phyloP scores from a whole-genome alignment of 1,139 yeast species.

The Meyerozyma sp. region DNA sequence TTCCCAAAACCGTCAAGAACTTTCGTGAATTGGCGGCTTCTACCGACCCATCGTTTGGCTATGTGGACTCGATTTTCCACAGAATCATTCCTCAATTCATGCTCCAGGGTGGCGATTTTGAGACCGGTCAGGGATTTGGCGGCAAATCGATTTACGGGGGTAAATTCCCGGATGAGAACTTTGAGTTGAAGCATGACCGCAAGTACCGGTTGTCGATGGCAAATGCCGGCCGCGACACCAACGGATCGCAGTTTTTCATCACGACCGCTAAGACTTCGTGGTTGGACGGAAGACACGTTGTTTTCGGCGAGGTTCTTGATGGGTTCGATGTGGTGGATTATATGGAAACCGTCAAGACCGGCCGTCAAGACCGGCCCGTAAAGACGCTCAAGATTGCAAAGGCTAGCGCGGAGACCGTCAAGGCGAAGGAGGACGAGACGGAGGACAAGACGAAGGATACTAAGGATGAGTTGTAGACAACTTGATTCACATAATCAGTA shows the following conservation, averaged over 20 bases:
- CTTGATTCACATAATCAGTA: too few species aligned
- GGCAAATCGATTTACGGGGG: constrained; percentile 57
- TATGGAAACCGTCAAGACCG: constrained; percentile 50
- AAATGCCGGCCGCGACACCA: constrained; percentile 57
- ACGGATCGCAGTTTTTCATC: constrained; percentile 62
- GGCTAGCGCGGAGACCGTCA: constrained; percentile 35
- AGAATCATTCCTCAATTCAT: constrained; percentile 53
- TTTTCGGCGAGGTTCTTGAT: constrained; percentile 72
- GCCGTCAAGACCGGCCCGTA: constrained; percentile 46
- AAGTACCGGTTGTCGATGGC: constrained; percentile 61
- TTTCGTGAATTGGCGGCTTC: constrained; percentile 55
- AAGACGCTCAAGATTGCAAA: constrained; percentile 44
- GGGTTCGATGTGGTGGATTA: constrained; percentile 59
- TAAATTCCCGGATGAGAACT: constrained; percentile 55
- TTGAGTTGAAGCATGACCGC: constrained; percentile 51
- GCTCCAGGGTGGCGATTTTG: constrained; percentile 63
- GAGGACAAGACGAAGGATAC: too few species aligned
- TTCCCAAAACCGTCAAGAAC: constrained; percentile 56
- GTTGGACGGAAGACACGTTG: constrained; percentile 71
- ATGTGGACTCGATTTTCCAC: constrained; percentile 43
- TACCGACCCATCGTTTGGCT: constrained; percentile 49
- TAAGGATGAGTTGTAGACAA: constrained; percentile 25
- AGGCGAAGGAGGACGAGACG: not conserved
- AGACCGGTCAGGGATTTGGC: constrained; percentile 55
- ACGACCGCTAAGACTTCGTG: constrained; percentile 58